Evolutionary conservation across 2,329 filamentous ascomycete genomes (phyloP), one percentile per base, ranked within the genome.

Genomic region (Pseudogymnoascus sp.): DNA sequence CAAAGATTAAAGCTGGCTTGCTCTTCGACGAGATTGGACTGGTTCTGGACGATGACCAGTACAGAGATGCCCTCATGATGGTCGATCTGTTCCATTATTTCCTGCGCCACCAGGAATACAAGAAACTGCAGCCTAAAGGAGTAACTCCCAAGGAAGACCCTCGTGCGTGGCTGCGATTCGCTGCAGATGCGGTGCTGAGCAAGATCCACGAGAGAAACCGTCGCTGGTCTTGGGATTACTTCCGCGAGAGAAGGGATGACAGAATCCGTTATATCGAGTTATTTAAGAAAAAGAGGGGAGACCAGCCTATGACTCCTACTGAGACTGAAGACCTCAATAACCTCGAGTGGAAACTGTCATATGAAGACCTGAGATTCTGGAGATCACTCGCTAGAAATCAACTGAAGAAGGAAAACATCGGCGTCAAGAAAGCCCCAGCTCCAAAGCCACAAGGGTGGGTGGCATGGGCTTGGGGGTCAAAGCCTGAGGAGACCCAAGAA

Each of bases 11-110:
- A 74, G 90, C 92, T 28, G 89, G 89, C 38, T 76, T 99, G 15
- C 77, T 97, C 1, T 99, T 99, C 68, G 93, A 99, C 70, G 95
- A 99, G 71, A 92, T 99, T 62, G 94, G 95, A 58, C 87, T 99
- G 65, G 90, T 97, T n/a, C 82, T 99, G 33, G 95, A 99, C 67
- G 93, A 99, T 66, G 85, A 97, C 66, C 94, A 99, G 72, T 99
- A 99, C 71, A 89, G 95, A 30, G 94, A 99, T 75, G 91, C 88
- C 4, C 77, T 99, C 62, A 99, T 99, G 94, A 89, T 99, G 78
- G 89, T 97, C 1, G 94, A 99, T 71, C 80, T 97, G 2, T 99
- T 99, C 78, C 94, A 99, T 74, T 97, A 96, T 75, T 99, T 97
- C 73, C 89, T 97, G 68, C 87, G 93, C 33, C 94, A 99, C 67